Base-by-base conservation (phyloP, 805 yeast genomes). In the Scheffersomyces coipomensis region DNA sequence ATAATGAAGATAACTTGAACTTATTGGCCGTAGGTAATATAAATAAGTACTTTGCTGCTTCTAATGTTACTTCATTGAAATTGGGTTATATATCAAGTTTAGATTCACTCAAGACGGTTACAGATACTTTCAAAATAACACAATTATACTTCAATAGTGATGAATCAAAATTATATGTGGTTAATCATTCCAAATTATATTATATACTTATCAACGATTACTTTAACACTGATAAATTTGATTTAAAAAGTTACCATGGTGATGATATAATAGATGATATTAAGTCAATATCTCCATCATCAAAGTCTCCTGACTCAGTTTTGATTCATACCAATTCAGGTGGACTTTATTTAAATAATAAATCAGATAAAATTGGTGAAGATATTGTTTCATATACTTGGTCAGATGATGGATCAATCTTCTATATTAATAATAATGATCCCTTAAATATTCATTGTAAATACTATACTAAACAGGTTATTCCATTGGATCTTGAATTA, bases 11-110 rank as follows among this genome's bases (percentile, higher is more conserved):
- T 9, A 59, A 55, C 15, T 44, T 63, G 3, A 44, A 45, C 9
- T 48, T 69, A 17, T 52, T 69, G 15, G 49, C 62, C 12, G 53
- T 66, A 13, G 58, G 59, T 15, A 57, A 63, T 39, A 19, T 33
- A 11, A 40, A 46, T 19, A 48, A 55, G 12, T 34, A 52, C 21
- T 57, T 59, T 45, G 72, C 68, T 11, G 57, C 60, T 16, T 63
- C 73, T 6, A 58, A 67, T 45, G 47, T 56, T 12, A 30, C 42
- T 5, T 19, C 39, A 15, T 40, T 67, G 31, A 56, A 56, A 11
- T 16, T 63, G n/a, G 71, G 65, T n/a, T 40, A 24, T 2, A 37
- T 62, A 11, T 25, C 35, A 7, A 50, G 49, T 18, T 46, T 62
- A 47, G 49, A 44, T 29, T 23, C 40, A 13, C 19, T 34, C 2